Evolutionary conservation across 1,284 basidiomycete species (phyloP).

Genomic region (Phlebopus sp.): DNA sequence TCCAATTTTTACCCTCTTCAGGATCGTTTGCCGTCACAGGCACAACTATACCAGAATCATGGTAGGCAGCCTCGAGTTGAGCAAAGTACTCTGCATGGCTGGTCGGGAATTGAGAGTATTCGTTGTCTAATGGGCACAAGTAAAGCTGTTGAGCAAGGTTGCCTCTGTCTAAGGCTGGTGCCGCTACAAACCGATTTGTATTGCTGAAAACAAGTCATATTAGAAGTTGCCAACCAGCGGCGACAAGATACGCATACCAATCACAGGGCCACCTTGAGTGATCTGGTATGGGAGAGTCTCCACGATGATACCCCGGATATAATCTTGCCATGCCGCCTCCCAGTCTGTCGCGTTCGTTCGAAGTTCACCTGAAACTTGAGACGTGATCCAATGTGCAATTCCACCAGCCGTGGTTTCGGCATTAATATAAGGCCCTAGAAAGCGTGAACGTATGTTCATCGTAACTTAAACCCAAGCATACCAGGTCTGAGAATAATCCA

Average conservation of each 20-base stretch:
- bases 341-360: slow-evolving; percentile 67
- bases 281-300: slow-evolving; percentile 67
- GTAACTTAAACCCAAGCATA: slow-evolving; percentile 13
- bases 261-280: slow-evolving; percentile 66
- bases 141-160: too few species aligned
- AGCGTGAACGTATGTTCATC: slow-evolving; percentile 16
- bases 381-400: slow-evolving; percentile 75
- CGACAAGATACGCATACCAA: slow-evolving; percentile 44
- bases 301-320: slow-evolving; percentile 65
- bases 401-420: slow-evolving; percentile 81
- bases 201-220: slow-evolving; percentile 37
- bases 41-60: slow-evolving; percentile 56
- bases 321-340: slow-evolving; percentile 66
- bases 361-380: slow-evolving; percentile 61
- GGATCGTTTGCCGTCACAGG: slow-evolving; percentile 76
- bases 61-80: slow-evolving; percentile 58
- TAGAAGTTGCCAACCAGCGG: slow-evolving; percentile 2
- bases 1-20: slow-evolving; percentile 56
- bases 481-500: slow-evolving; percentile 68
- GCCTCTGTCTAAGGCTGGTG: not conserved
- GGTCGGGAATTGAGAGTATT: slow-evolving; percentile 55
- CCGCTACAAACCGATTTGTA: slow-evolving; percentile 59
- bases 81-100: slow-evolving; percentile 62
- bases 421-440: slow-evolving; percentile 61
- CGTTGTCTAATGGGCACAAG: slow-evolving; percentile 58